Percentiles rank a stretch among this genome's conserved stretches.
phyloP scores from a whole-genome alignment of 352 stramenopile genomes.

The Elongisporangium undulatum region DNA sequence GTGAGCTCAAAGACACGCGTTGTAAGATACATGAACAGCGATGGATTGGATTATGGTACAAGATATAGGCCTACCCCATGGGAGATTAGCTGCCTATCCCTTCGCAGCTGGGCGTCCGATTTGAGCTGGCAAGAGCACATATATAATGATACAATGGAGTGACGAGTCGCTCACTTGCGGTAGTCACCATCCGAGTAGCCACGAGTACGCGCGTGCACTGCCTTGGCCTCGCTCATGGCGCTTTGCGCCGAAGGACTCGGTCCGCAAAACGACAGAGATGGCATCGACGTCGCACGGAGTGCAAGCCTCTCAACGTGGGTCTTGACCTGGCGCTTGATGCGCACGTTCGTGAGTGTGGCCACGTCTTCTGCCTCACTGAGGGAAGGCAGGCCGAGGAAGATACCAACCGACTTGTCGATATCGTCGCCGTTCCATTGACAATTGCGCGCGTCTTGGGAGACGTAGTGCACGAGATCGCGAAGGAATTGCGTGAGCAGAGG shows the following conservation, averaged over 20 bases:
- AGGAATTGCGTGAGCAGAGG: background rate
- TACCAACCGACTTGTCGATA: background rate
- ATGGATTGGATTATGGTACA: background rate
- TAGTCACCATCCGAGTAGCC: background rate
- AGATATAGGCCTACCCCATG: background rate
- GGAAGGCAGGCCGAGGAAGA: background rate
- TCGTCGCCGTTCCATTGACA: background rate
- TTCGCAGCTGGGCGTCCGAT: background rate
- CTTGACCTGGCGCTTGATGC: background rate
- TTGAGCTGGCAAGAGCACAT: background rate
- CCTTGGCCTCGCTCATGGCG: background rate
- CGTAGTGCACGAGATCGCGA: background rate
- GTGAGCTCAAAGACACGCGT: background rate
- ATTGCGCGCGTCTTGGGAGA: background rate
- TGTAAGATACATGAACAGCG: background rate
- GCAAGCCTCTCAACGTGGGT: background rate
- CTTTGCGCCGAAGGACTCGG: background rate
- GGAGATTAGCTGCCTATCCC: background rate
- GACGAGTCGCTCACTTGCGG: background rate
- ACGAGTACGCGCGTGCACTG: background rate
- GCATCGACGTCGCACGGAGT: background rate
- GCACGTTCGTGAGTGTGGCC: slow-evolving; percentile 8
- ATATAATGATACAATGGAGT: slow-evolving; percentile 1
- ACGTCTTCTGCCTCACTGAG: background rate
- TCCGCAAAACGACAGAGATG: background rate